A percentile compares a stretch with the other conserved stretches of the same genome.
Conservation (phyloP, 2,329 filamentous ascomycete genomes). For the Incumbomyces delicatus region DNA sequence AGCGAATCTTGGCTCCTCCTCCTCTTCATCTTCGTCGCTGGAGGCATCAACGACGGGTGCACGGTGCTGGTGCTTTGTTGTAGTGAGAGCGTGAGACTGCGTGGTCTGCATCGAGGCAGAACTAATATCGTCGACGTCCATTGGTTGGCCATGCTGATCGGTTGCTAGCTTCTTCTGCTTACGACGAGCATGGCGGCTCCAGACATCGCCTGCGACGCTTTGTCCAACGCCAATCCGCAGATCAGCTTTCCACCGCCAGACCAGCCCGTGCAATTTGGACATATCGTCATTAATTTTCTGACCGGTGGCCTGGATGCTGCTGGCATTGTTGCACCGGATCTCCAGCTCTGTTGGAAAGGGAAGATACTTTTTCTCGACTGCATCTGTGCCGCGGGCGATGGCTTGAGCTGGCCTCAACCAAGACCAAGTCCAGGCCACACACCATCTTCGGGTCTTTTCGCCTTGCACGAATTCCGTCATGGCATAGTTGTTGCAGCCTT, state of each 20-base stretch:
- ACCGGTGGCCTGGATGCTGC: conserved; percentile 23
- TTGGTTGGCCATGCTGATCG: conserved; percentile 24
- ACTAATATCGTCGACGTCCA: conserved; percentile 16
- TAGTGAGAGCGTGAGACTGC: too few species aligned
- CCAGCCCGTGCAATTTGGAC: not conserved
- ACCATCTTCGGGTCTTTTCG: conserved; percentile 72
- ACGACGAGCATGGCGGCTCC: conserved; percentile 62
- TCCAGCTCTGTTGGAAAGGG: conserved; percentile 43
- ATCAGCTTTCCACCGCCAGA: conserved; percentile 11
- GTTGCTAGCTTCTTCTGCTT: conserved; percentile 13
- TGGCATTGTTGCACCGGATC: conserved; percentile 27
- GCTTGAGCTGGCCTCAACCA: conserved; percentile 53
- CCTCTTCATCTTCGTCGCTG: conserved; percentile 1
- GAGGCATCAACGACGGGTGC: too few species aligned
- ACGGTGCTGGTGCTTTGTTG: too few species aligned
- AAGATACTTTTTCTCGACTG: conserved; percentile 40
- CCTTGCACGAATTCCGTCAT: conserved; percentile 72
- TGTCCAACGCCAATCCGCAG: conserved; percentile 49
- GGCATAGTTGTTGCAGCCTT: conserved; percentile 65
- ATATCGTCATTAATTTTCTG: not conserved
- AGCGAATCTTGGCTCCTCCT: conserved; percentile 24
- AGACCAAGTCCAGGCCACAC: conserved; percentile 75
- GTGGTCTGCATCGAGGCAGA: not conserved
- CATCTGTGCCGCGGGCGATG: conserved; percentile 27
- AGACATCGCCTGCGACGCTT: conserved; percentile 58